Base-by-base conservation (phyloP, 1,284 basidiomycete species). In the Papiliotrema fonsecae region DNA sequence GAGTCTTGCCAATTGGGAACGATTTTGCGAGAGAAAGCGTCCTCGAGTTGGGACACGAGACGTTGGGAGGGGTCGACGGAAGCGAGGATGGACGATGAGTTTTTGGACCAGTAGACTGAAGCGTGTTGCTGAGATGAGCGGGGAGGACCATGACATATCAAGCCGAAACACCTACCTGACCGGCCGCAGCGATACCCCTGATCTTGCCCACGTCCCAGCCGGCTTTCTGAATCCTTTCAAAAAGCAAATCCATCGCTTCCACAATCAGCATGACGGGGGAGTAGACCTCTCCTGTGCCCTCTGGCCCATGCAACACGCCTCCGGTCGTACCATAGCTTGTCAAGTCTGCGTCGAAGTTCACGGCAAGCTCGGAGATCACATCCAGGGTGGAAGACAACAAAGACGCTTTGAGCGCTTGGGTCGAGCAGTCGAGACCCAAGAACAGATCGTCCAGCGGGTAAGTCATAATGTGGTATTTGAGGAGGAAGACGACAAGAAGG, bases 1-100 rank as follows among this genome's bases (percentile, higher is more conserved):
- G 87, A 89, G 72, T 93, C 90, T 71, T 93, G 89, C 90, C 90
- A 93, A 65, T 92, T 93, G 14, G 89, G 89, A 1, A 86, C 81
- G 52, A 80, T 78, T 2, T 76, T 76, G 18, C 83, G 74, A 4
- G 87, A 85, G 70, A 93, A 91, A 0, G 87, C 86, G 6, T 61
- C 46, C 4, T 18, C 9, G 2, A 78, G 59, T 53, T 78, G 77
- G 0, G 54, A 30, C 0, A 75, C 70, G 4, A 92, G 76, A 0
- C 79, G 64, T 47, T 78, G 69, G 2, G 62, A 56, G 1, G 83
- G 56, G 60, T 85, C 77, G 36, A 91, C 76, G 1, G 72, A 73
- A 1, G 77, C 71, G 7, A 93, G 78, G 6, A 82, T 65, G 0
- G 54, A 47, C 39, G 79, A 76, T 0, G 85, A 85, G 3, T 76